A percentile compares a stretch with the other conserved stretches of the same genome.
Conservation (phyloP, 106 monocot species). For the Apostasia shenzhenica region DNA sequence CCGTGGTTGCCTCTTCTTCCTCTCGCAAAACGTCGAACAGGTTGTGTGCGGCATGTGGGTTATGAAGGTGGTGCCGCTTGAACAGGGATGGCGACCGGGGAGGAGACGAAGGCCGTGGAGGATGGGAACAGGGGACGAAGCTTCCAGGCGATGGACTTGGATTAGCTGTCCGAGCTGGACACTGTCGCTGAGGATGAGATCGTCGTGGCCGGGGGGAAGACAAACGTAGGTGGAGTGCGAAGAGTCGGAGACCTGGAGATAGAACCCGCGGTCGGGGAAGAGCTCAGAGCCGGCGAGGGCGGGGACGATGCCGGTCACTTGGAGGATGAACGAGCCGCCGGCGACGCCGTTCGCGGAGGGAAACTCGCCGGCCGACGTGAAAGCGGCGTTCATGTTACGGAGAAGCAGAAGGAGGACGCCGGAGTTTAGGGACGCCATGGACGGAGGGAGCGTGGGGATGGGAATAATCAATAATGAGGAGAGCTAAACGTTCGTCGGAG, state of each 20-base stretch:
- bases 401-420: conserved; percentile 27
- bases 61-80: background rate
- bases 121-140: conserved; percentile 39
- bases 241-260: conserved; percentile 52
- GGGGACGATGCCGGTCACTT: conserved; percentile 39
- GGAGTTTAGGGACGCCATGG: conserved; percentile 15
- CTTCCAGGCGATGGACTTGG: conserved; percentile 31
- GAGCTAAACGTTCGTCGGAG: too few species aligned
- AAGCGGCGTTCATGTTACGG: conserved; percentile 9
- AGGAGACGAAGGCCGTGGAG: conserved; percentile 35
- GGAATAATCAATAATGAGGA: too few species aligned
- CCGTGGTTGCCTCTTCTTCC: background rate
- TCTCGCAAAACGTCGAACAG: background rate
- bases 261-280: conserved; percentile 45
- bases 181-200: conserved; percentile 47
- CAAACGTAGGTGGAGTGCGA: conserved; percentile 53
- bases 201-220: conserved; percentile 39
- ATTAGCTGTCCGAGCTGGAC: conserved; percentile 62
- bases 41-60: background rate
- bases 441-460: background rate
- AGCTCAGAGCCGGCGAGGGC: conserved; percentile 27
- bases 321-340: conserved; percentile 17
- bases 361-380: background rate
- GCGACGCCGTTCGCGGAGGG: background rate
- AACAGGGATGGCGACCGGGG: conserved; percentile 29